Evolutionary conservation across 2,329 filamentous ascomycete species (phyloP), one percentile per base, ranked within the genome.

Genomic region (Alternaria longipes): DNA sequence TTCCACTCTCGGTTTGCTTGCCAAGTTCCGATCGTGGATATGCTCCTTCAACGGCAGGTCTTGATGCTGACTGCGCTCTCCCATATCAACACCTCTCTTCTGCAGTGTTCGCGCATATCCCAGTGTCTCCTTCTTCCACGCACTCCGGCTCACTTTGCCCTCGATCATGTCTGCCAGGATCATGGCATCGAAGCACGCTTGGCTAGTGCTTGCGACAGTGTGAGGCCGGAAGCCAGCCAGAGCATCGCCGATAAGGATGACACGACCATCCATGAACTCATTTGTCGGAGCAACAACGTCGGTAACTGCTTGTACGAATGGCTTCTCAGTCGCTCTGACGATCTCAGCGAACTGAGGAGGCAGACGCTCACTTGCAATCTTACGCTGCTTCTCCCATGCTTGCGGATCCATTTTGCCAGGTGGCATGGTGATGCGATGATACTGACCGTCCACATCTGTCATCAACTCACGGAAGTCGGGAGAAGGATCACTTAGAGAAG

Each of bases 221-320:
- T 84, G 82, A 6, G 83, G 83, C 45, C 83, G 67, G 32, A 84
- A 81, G 1, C 81, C 78, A 0, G 81, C 79, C 20, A 84, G 66
- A 0, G 83, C 80, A 66, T 85, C 83, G 1, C 83, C 83, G 3
- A 84, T 78, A 9, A 85, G 64, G 16, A 84, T 55, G 3, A 84
- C 74, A 24, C 77, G 80, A 2, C 81, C 82, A 34, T 76, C 71
- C 24, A 78, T 70, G 55, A 81, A 83, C 34, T 70, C 72, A 20
- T 81, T 79, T 14, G 71, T 59, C 0, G 73, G 70, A 28, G 76
- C 73, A 7, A 82, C 72, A 2, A 79, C 77, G 56, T 84, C 83
- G 11, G 77, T 81, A 28, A 84, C 76, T 34, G 79, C 80, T 42
- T 83, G 82, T 0, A 84, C 77, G 54, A 84, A 84, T 0, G 82